Base-by-base conservation (phyloP, 768 basidiomycete genomes). In the Dentipellis fragilis region DNA sequence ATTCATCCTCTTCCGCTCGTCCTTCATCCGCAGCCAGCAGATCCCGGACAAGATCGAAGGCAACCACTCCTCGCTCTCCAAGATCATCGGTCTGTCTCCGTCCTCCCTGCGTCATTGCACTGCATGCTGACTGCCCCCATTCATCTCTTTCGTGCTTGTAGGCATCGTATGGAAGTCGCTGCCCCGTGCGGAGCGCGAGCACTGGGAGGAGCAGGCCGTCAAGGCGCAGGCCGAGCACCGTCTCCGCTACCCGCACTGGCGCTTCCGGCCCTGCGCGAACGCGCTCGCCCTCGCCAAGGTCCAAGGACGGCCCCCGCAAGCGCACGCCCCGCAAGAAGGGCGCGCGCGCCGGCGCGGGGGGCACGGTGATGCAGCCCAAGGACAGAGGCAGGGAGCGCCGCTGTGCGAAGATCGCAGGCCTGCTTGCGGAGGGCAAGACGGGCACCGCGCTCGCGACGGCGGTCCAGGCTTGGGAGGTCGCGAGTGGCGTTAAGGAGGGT, bases 1-100 rank as follows among this genome's bases (percentile, higher is more conserved):
- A 57, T 90, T 89, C 71, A 90, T 89, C 62, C 83, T 89, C 68
- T 90, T 89, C 69, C 80, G 87, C 62, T 85, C 85, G 21, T 81
- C 80, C 34, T 89, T 89, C 70, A 87, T 89, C 67, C 76, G 78
- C 35, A 82, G 80, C 62, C 80, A 87, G 66, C 81, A 83, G 61
- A 81, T 89, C 51, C 83, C 87, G 2, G 84, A 80, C 38, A 80
- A 81, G 67, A 87, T 88, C 53, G 87, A 89, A 63, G 87, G 86
- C 0, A 89, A 87, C 61, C 86, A 88, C 60, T 84, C 84, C 64
- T 84, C 80, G 7, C 75, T 89, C 51, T 87, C 85, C 58, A 89
- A 89, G 73, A 89, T 89, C 63, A 86, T 89, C 57, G 88, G 87
- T 84, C 62, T 56, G 75, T 69, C 34, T 49, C 34, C 45, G n/a